Conservation (phyloP, 352 stramenopile species). For the Elongisporangium prolatum region DNA sequence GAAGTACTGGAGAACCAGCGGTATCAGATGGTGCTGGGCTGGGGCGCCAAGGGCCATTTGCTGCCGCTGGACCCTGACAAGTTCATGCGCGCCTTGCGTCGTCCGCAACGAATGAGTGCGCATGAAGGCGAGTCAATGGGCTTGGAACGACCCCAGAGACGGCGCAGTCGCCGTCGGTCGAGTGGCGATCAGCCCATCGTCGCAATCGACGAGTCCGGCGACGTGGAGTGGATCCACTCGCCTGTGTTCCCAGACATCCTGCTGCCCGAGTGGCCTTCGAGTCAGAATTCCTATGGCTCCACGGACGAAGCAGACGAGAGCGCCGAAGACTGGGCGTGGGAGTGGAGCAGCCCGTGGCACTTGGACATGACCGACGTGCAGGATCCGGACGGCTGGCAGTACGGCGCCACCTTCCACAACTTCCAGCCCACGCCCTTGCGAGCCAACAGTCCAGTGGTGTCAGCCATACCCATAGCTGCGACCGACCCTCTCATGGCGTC, state of each 20-base stretch:
- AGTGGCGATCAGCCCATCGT: not conserved
- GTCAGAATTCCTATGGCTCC: not conserved
- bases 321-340: constrained; percentile 23
- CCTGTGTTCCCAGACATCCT: constrained; percentile 48
- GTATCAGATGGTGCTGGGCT: constrained; percentile 65
- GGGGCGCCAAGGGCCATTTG: constrained; percentile 71
- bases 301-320: not conserved
- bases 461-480: not conserved
- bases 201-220: constrained; percentile 5
- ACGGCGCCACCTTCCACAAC: constrained; percentile 57
- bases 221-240: constrained; percentile 37
- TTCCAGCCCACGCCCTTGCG: constrained; percentile 16
- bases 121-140: constrained; percentile 1
- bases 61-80: constrained; percentile 67
- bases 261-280: constrained; percentile 21
- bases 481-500: constrained; percentile 13
- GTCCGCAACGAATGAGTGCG: constrained; percentile 5
- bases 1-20: constrained; percentile 71
- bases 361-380: constrained; percentile 22
- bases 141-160: not conserved
- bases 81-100: constrained; percentile 43
- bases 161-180: not conserved
- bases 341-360: constrained; percentile 75
- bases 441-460: not conserved
- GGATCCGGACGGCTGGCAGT: constrained; percentile 59